Evolutionary conservation across 164 flowering plant species (phyloP), one percentile per base, ranked within the genome.

Genomic region (Echeveria elegans): DNA sequence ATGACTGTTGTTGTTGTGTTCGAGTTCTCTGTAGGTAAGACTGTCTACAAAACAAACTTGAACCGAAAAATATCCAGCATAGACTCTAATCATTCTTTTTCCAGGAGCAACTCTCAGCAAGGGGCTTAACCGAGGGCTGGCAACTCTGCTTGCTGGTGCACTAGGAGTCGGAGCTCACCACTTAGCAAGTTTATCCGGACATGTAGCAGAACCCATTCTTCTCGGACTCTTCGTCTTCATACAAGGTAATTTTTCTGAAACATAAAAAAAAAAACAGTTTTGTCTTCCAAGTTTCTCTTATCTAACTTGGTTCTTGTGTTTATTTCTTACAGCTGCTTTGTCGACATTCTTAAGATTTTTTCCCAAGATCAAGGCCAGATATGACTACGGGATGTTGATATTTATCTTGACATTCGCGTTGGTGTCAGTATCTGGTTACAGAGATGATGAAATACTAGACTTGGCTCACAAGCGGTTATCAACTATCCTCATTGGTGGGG

Each of bases 401-500:
- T 67, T 67, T 30, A 56, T 67, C 11, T 21, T 67, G 59, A 53
- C 69, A 16, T 67, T 67, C 69, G 12, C 14, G 16, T 26, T 41
- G 32, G 69, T 67, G 15, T 15, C 69, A 5, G 38, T 67, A 38
- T 53, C 69, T 6, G 63, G 47, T 11, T 67, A 32, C 48, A 59
- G 63, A 37, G 69, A 37, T 9, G 76, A 70, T 23, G 67, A 79
- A 52, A 66, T 81, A 0, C 10, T 81, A 3, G 63, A 4, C 24
- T 26, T 67, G 41, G 50, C 63, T 16, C 50, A 67, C 32, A 28
- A 66, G 16, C 26, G 69, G 12, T 28, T 67, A 12, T 67, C 50
- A 6, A 67, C 69, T 14, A 67, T 67, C 21, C 31, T 53, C 11
- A 67, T 67, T 19, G 69, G 63, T 23, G 18, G 47, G 14, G 14